Percentiles rank a stretch among this genome's conserved stretches.
phyloP scores from a whole-genome alignment of 1,284 basidiomycete genomes.

The Tilletia setariae region DNA sequence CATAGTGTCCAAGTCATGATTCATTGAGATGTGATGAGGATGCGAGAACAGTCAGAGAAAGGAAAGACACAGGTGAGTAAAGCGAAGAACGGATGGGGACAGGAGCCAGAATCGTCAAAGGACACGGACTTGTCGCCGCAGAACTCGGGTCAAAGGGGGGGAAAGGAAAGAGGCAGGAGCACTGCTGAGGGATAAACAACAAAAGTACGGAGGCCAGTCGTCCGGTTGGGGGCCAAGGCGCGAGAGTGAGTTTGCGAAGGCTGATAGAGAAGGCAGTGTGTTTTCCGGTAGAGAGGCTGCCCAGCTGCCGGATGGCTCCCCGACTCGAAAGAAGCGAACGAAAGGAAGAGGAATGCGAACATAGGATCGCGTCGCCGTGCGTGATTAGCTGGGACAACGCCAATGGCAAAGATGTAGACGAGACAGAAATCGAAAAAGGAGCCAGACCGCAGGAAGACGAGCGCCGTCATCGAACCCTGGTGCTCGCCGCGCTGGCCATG shows the following conservation, averaged over 20 bases:
- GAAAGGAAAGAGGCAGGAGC: not conserved
- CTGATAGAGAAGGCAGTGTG: no score
- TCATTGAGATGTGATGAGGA: not conserved
- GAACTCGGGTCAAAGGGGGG: not conserved
- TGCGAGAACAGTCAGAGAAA: constrained; percentile 4
- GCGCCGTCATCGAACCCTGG: not conserved
- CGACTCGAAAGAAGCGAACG: no score
- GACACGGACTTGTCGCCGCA: not conserved
- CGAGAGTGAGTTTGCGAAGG: not conserved
- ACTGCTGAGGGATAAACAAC: no score
- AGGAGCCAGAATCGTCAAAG: not conserved
- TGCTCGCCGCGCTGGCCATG: not conserved
- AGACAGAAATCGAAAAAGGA: not conserved
- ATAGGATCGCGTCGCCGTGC: not conserved
- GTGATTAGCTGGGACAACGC: not conserved
- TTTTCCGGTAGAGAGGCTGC: no score
- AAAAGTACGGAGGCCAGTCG: not conserved
- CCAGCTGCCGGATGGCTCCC: not conserved
- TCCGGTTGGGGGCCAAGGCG: not conserved
- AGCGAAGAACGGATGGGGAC: not conserved
- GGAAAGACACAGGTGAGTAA: not conserved
- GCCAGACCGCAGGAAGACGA: not conserved
- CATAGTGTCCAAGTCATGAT: not conserved
- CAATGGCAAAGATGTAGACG: not conserved
- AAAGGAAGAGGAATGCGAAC: not conserved